Conservation (phyloP, 108 stramenopile genomes). For the Stephanodiscus triporus region DNA sequence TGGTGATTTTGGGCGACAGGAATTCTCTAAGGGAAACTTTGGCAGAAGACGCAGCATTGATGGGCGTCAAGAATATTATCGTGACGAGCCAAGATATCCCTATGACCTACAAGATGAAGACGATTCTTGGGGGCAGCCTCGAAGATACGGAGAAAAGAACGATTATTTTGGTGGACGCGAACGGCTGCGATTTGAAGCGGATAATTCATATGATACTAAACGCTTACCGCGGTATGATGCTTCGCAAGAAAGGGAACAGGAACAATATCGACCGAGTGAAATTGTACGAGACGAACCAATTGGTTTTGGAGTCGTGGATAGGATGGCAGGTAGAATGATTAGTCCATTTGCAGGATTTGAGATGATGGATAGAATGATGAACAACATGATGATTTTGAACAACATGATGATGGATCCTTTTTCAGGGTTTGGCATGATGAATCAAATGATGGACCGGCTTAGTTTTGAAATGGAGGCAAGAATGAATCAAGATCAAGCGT, state of each 20-base stretch:
- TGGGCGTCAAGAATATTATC: not conserved
- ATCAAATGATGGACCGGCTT: constrained; percentile 1
- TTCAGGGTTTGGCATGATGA: constrained; percentile 4
- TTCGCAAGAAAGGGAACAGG: not conserved
- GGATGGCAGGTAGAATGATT: constrained; percentile 3
- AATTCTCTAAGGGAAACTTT: not conserved
- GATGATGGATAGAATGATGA: constrained; percentile 6
- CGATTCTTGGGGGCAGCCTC: not conserved
- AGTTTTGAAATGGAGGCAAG: constrained; percentile 2
- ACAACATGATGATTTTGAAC: not conserved
- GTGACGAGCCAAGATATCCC: not conserved
- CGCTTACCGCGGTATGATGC: not conserved
- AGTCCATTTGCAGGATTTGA: not conserved
- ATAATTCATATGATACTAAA: not conserved
- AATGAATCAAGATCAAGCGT: not conserved
- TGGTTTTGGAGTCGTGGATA: not conserved
- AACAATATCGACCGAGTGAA: constrained; percentile 1
- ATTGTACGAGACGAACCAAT: not conserved
- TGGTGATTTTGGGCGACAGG: constrained; percentile 3
- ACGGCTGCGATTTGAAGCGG: not conserved
- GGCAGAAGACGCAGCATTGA: not conserved
- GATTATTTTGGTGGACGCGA: not conserved
- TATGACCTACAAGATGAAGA: not conserved
- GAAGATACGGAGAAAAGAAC: not conserved
- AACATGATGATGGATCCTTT: not conserved